phyloP scores from a whole-genome alignment of 495 filamentous ascomycete species.

The Articulospora tetracladia region DNA sequence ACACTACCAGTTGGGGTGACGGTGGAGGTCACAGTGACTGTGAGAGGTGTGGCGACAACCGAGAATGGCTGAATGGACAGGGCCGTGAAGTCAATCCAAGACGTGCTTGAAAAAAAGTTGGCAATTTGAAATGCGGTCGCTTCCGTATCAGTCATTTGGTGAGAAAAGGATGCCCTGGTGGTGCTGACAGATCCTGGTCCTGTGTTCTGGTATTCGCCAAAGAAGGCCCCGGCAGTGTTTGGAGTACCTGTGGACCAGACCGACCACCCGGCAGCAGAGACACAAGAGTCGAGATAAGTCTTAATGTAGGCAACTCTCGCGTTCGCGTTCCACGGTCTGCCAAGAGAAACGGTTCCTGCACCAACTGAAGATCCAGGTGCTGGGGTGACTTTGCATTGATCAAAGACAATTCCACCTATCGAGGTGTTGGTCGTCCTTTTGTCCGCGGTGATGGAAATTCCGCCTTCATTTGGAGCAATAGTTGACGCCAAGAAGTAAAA shows the following conservation, averaged over 20 bases:
- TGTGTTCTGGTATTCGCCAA: conserved; percentile 24
- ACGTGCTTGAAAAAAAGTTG: conserved; percentile 19
- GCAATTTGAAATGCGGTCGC: conserved; percentile 14
- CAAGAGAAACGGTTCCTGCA: conserved; percentile 18
- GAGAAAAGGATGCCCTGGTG: conserved; percentile 16
- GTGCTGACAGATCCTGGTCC: conserved; percentile 18
- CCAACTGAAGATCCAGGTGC: conserved; percentile 4
- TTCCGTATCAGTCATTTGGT: conserved; percentile 20
- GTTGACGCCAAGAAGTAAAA: conserved; percentile 30
- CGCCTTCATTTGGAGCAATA: conserved; percentile 26
- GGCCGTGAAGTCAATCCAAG: conserved; percentile 11
- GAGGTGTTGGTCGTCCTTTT: conserved; percentile 27
- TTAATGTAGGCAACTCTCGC: conserved; percentile 21
- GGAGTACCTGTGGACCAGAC: conserved; percentile 18
- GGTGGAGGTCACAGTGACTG: background rate
- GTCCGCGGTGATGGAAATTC: conserved; percentile 26
- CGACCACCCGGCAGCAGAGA: conserved; percentile 19
- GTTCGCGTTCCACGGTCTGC: conserved; percentile 21
- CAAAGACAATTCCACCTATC: conserved; percentile 27
- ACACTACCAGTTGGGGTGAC: background rate
- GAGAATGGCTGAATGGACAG: conserved; percentile 1
- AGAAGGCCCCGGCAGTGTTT: conserved; percentile 12
- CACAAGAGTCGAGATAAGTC: conserved; percentile 19
- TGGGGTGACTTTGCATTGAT: conserved; percentile 25
- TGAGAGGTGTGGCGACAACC: background rate